phyloP scores from a whole-genome alignment of 164 flowering plant species.

The Aristolochia contorta region DNA sequence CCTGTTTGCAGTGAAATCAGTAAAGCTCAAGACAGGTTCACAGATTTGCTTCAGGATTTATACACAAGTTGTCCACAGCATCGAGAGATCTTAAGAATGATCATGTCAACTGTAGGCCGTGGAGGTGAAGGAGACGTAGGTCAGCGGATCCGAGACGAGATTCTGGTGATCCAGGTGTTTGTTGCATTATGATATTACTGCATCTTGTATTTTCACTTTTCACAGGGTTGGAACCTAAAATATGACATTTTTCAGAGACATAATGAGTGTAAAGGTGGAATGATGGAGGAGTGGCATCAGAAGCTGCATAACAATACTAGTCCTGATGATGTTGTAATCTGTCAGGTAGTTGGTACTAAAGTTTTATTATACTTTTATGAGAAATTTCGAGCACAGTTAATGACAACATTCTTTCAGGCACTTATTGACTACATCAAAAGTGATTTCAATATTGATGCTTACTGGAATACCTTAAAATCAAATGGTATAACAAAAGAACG shows the following conservation, averaged over 20 bases:
- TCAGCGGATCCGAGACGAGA: conserved; percentile 95
- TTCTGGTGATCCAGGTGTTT: conserved; percentile 82
- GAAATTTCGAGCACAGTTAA: not conserved
- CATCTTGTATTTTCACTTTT: not conserved
- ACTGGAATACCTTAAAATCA: conserved; percentile 85
- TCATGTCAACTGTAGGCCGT: conserved; percentile 94
- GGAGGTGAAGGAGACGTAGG: conserved; percentile 99
- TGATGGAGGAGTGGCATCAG: conserved; percentile 99
- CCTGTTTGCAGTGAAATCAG: conserved; percentile 76
- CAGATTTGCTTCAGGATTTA: conserved; percentile 68
- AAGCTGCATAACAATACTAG: conserved; percentile 96
- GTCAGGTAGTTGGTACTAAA: conserved; percentile 59
- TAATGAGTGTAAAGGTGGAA: conserved; percentile 94
- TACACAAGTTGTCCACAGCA: conserved; percentile 51
- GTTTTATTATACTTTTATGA: conserved; percentile 1
- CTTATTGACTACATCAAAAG: conserved; percentile 69
- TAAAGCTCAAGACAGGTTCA: conserved; percentile 89
- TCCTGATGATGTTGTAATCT: conserved; percentile 97
- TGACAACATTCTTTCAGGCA: conserved; percentile 46
- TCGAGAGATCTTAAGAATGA: conserved; percentile 74
- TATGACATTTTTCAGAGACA: conserved; percentile 45
- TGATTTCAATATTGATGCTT: conserved; percentile 74
- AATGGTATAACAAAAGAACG: conserved; percentile 96
- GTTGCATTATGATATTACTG: not conserved
- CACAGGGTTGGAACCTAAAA: not conserved